Evolutionary conservation across 495 filamentous ascomycete genomes (phyloP).

Genomic region (Trichoderma gamsii): DNA sequence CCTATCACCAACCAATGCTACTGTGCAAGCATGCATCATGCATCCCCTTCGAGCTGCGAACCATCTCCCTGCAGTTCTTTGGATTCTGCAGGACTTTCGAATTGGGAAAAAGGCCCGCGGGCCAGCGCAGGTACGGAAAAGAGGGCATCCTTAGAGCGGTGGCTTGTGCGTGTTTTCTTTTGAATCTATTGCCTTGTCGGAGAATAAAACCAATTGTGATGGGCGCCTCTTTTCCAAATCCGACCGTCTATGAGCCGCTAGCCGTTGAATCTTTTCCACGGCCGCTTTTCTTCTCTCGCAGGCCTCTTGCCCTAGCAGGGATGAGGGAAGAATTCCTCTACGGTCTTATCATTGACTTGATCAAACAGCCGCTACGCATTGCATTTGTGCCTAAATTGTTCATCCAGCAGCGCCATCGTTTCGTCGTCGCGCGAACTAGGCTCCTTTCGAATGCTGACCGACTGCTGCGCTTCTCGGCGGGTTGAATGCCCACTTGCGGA

Average conservation of each 20-base stretch:
- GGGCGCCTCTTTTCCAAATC: not conserved
- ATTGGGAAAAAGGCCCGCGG: not conserved
- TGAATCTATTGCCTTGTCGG: no score
- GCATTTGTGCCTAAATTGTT: slow-evolving; percentile 2
- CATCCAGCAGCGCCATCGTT: not conserved
- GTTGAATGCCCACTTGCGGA: not conserved
- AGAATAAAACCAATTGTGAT: not conserved
- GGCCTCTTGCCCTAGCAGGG: not conserved
- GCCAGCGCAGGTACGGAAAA: not conserved
- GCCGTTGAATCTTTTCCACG: not conserved
- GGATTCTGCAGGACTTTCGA: not conserved
- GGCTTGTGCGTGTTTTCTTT: no score
- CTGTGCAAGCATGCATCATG: not conserved
- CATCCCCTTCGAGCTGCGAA: not conserved
- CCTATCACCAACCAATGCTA: not conserved
- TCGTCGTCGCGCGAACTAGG: not conserved
- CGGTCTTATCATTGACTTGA: no score
- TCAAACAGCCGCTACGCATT: not conserved
- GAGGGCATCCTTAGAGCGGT: no score
- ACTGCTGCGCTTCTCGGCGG: not conserved
- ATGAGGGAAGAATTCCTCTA: not conserved
- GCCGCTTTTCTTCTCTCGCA: not conserved
- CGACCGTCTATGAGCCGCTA: not conserved
- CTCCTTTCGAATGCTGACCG: not conserved
- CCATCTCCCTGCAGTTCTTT: no score